Conservation (phyloP, 768 basidiomycete species). For the Basidioascus undulatus region DNA sequence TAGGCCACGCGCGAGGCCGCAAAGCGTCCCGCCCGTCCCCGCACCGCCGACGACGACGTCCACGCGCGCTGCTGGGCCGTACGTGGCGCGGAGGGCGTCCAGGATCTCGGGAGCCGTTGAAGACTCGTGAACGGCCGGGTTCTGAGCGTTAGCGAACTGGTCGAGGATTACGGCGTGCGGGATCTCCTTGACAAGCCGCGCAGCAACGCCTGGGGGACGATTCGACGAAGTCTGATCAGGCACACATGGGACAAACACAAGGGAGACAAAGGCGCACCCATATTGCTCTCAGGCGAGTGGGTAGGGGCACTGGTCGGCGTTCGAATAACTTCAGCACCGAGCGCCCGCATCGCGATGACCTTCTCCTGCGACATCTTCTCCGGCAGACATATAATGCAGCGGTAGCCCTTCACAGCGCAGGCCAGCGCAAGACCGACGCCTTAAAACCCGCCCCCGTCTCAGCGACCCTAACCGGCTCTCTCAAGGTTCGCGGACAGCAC, state of each 20-base stretch:
- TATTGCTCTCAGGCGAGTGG: slow-evolving; percentile 73
- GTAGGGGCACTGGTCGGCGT: slow-evolving; percentile 75
- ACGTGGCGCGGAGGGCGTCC: too few relatives aligned
- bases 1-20: slow-evolving; percentile 57
- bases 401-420: slow-evolving; percentile 59
- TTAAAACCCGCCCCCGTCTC: too few relatives aligned
- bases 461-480: too few relatives aligned
- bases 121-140: slow-evolving; percentile 61
- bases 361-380: slow-evolving; percentile 97
- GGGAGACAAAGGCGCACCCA: slow-evolving; percentile 67
- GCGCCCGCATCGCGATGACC: slow-evolving; percentile 65
- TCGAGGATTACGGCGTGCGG: slow-evolving; percentile 73
- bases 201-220: slow-evolving; percentile 72
- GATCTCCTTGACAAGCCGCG: slow-evolving; percentile 47
- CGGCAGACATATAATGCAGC: slow-evolving; percentile 34
- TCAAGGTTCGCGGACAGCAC: too few relatives aligned
- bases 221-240: too few relatives aligned
- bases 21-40: slow-evolving; percentile 86
- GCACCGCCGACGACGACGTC: slow-evolving; percentile 65
- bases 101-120: slow-evolving; percentile 85
- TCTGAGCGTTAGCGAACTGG: slow-evolving; percentile 47
- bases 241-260: too few relatives aligned
- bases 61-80: slow-evolving; percentile 50
- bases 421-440: slow-evolving; percentile 85
- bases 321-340: slow-evolving; percentile 80